phyloP scores from a whole-genome alignment of 2,329 filamentous ascomycete species.

The Neofusicoccum parvum region DNA sequence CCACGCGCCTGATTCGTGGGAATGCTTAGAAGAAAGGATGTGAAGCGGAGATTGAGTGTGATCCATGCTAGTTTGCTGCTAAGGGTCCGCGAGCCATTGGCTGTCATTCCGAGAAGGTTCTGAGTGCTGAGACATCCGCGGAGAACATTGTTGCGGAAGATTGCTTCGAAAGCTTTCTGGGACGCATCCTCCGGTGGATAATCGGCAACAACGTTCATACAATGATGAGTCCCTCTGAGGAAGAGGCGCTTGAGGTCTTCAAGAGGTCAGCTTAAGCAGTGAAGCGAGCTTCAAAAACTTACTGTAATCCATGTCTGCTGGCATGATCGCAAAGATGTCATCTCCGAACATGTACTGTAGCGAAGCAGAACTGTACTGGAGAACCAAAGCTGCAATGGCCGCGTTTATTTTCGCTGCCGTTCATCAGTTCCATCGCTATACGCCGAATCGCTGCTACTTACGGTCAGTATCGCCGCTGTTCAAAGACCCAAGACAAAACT shows the following conservation, averaged over 20 bases:
- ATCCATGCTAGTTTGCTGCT: constrained; percentile 75
- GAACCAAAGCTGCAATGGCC: constrained; percentile 43
- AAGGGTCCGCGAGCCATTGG: constrained; percentile 60
- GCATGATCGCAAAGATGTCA: constrained; percentile 50
- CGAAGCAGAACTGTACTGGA: constrained; percentile 46
- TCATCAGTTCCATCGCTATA: not conserved
- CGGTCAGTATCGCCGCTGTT: constrained; percentile 23
- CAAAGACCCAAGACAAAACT: constrained; percentile 39
- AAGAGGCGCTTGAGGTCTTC: constrained; percentile 46
- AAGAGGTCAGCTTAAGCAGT: constrained; percentile 14
- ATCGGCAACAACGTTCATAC: constrained; percentile 63
- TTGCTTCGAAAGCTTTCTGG: constrained; percentile 65
- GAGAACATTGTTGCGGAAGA: constrained; percentile 45
- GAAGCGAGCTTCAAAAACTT: not conserved
- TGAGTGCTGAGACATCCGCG: constrained; percentile 78
- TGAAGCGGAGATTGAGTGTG: constrained; percentile 63
- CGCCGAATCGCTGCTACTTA: not conserved
- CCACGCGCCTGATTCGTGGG: constrained; percentile 7
- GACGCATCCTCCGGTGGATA: constrained; percentile 75
- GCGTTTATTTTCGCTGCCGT: constrained; percentile 28
- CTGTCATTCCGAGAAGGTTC: constrained; percentile 73
- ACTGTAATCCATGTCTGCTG: constrained; percentile 27
- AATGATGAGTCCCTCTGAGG: constrained; percentile 65
- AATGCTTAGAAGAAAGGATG: constrained; percentile 8
- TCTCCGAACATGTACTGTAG: constrained; percentile 52